Conservation (phyloP, 2,329 filamentous ascomycete species). For the Pseudogymnoascus sp. region DNA sequence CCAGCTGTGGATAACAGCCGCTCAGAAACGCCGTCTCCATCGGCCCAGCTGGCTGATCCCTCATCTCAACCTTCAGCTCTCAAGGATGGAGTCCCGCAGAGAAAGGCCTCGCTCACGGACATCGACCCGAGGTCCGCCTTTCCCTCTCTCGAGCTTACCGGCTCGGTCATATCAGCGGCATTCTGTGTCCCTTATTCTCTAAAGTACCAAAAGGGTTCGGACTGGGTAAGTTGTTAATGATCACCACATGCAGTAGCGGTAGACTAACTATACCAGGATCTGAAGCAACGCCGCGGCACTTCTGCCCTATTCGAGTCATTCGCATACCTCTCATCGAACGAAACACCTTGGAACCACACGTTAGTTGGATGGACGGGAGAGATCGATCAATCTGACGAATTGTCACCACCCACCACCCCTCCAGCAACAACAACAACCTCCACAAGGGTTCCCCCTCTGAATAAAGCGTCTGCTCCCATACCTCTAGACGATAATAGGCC, state of each 20-base stretch:
- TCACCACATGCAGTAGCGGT: neutral
- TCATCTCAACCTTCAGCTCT: conserved; percentile 28
- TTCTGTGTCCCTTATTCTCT: conserved; percentile 57
- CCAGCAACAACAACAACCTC: conserved; percentile 41
- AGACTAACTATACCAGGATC: conserved; percentile 45
- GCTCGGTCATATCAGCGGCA: conserved; percentile 60
- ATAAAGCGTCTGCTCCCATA: conserved; percentile 71
- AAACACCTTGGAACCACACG: conserved; percentile 82
- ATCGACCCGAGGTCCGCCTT: conserved; percentile 45
- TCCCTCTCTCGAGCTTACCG: conserved; percentile 51
- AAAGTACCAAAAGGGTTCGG: conserved; percentile 49
- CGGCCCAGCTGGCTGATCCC: conserved; percentile 38
- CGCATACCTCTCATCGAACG: conserved; percentile 74
- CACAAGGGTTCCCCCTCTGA: conserved; percentile 47
- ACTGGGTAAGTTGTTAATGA: conserved; percentile 47
- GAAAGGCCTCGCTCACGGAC: conserved; percentile 43
- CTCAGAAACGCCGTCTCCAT: conserved; percentile 37
- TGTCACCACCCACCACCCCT: conserved; percentile 42
- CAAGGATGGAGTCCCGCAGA: conserved; percentile 25
- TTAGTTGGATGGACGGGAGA: conserved; percentile 95
- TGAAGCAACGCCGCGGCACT: conserved; percentile 73
- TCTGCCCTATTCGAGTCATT: conserved; percentile 92
- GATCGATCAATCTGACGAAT: conserved; percentile 48
- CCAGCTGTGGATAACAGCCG: conserved; percentile 20
- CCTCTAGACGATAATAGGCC: conserved; percentile 58